Conservation (phyloP, 257 asterid species). For the Parsonsia alboflavescens region DNA sequence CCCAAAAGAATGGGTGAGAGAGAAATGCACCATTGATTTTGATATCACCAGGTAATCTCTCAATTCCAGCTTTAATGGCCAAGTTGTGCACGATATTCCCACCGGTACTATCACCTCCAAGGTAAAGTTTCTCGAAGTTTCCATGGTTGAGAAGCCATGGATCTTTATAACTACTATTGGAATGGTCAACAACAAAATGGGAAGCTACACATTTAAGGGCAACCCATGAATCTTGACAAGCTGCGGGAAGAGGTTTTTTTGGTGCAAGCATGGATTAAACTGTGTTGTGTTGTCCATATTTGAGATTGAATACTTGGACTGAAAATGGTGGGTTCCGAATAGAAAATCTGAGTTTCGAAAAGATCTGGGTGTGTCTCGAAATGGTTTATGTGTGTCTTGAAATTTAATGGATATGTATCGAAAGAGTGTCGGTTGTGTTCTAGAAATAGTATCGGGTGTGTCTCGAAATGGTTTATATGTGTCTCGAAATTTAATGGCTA, state of each 20-base stretch:
- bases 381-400: too few species aligned
- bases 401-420: too few species aligned
- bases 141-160: slow-evolving; percentile 36
- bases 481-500: too few species aligned
- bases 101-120: slow-evolving; percentile 39
- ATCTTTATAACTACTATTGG: neutral
- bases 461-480: too few species aligned
- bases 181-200: neutral
- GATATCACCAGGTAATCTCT: slow-evolving; percentile 18
- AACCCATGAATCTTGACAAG: slow-evolving; percentile 40
- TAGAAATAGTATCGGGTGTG: too few species aligned
- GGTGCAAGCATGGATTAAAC: too few species aligned
- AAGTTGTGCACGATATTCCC: slow-evolving; percentile 27
- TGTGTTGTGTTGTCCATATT: too few species aligned
- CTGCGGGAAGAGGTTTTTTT: slow-evolving; percentile 41
- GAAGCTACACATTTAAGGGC: slow-evolving; percentile 33
- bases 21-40: slow-evolving; percentile 33
- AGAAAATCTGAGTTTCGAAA: too few species aligned
- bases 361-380: too few species aligned
- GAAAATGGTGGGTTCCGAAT: too few species aligned
- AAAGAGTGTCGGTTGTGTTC: too few species aligned
- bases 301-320: too few species aligned
- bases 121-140: slow-evolving; percentile 26
- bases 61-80: slow-evolving; percentile 14
- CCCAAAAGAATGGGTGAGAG: slow-evolving; percentile 31